Percentiles rank a stretch among this genome's conserved stretches.
Evolutionary conservation across 345 rosid genomes (phyloP).

Genomic region (Populus tremula): DNA sequence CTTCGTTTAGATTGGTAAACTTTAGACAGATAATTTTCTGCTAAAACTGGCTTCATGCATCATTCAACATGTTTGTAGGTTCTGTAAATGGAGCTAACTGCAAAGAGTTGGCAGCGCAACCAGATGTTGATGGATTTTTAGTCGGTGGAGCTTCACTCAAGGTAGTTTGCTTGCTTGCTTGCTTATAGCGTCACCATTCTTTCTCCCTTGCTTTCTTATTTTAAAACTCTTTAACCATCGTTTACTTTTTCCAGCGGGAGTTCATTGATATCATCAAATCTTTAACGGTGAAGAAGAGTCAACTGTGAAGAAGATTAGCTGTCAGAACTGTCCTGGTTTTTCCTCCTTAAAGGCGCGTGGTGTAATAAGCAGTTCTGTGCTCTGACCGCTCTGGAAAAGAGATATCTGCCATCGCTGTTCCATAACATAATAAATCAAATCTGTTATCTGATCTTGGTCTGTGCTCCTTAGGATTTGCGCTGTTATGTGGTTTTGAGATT

Average conservation of each 20-base stretch:
- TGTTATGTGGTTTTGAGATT: not conserved
- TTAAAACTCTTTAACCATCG: not conserved
- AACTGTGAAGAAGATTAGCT: constrained; percentile 17
- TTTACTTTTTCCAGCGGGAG: constrained; percentile 42
- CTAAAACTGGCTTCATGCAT: not conserved
- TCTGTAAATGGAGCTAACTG: constrained; percentile 70
- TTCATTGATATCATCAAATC: constrained; percentile 64
- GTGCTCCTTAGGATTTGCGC: not conserved
- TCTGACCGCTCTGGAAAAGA: not conserved
- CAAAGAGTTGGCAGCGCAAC: constrained; percentile 56
- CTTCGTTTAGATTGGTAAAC: not conserved
- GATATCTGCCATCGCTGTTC: not conserved
- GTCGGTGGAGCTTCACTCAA: constrained; percentile 81
- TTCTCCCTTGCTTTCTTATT: not conserved
- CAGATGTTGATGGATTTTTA: constrained; percentile 74
- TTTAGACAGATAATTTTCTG: not conserved
- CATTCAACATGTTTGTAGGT: constrained; percentile 24
- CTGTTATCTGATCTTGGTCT: not conserved
- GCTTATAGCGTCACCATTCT: not conserved
- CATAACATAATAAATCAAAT: not conserved
- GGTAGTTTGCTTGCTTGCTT: constrained; percentile 25
- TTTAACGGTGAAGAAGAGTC: constrained; percentile 50
- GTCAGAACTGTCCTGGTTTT: not conserved
- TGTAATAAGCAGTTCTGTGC: not conserved
- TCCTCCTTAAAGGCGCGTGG: not conserved